These are phyloP conservation scores for Aphanomyces cochlioides DNA, from an alignment of 352 stramenopile species.

Conservation along the genomic window DNA sequence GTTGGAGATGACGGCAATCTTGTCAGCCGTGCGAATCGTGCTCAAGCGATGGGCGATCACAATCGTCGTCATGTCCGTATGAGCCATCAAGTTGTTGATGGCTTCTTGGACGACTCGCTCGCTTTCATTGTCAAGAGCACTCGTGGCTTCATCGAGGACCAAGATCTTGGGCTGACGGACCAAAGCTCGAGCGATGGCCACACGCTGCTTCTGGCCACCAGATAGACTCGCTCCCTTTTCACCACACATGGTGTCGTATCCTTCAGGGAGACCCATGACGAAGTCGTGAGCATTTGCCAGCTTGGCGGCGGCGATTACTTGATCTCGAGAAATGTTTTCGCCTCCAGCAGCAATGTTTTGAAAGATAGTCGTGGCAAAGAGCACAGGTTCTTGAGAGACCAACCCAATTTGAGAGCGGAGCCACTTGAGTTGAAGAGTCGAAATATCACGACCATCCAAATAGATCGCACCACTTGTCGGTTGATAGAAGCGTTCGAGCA, in stretches of 20 bases:
- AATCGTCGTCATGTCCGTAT: slow-evolving; percentile 43
- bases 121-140: no score
- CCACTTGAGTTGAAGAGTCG: slow-evolving; percentile 71
- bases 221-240: slow-evolving; percentile 79
- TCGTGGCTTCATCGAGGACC: slow-evolving; percentile 73
- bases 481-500: slow-evolving; percentile 90
- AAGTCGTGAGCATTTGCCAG: slow-evolving; percentile 45
- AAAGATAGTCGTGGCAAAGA: slow-evolving; percentile 30
- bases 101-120: no score
- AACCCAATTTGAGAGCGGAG: slow-evolving; percentile 61
- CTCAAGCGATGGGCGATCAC: slow-evolving; percentile 81
- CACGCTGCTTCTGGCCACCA: slow-evolving; percentile 87
- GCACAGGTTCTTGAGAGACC: slow-evolving; percentile 82
- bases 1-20: slow-evolving; percentile 33
- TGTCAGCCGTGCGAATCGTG: slow-evolving; percentile 68
- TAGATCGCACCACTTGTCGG: slow-evolving; percentile 57
- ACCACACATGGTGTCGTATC: slow-evolving; percentile 64
- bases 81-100: no score
- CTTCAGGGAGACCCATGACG: slow-evolving; percentile 78
- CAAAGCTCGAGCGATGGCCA: slow-evolving; percentile 80
- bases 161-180: slow-evolving; percentile 49
- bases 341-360: no score
- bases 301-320: no score
- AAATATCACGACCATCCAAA: slow-evolving; percentile 76
- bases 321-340: no score